These are phyloP conservation scores for Neckera pumila DNA, from an alignment of 225 moss, liverwort and hornwort species.

Conservation along the genomic window DNA sequence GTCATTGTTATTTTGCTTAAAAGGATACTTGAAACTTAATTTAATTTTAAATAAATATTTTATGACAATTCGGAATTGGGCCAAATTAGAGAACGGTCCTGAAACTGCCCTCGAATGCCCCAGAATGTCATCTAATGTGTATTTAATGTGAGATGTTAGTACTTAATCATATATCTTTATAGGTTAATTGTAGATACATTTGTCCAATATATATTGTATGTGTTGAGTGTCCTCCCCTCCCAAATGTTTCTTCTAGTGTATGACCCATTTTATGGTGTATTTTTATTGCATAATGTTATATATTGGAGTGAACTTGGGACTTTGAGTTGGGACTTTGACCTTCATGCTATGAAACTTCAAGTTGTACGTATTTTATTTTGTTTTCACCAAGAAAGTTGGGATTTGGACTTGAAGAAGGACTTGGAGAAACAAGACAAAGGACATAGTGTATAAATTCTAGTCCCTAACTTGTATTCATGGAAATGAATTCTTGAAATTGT, in stretches of 20 bases:
- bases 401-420: not conserved
- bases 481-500: not conserved
- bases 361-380: not conserved
- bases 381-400: not conserved
- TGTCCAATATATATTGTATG: not conserved
- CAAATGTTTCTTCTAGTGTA: not conserved
- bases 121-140: too few relatives aligned
- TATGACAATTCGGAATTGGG: too few relatives aligned
- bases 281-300: not conserved
- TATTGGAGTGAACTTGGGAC: not conserved
- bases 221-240: accelerated
- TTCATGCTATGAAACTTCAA: not conserved
- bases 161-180: not conserved
- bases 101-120: too few relatives aligned
- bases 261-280: too few relatives aligned
- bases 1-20: too few relatives aligned
- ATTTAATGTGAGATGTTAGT: too few relatives aligned
- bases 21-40: too few relatives aligned
- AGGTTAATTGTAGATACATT: not conserved
- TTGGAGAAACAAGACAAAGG: not conserved
- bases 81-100: too few relatives aligned
- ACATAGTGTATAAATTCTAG: not conserved
- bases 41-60: too few relatives aligned
- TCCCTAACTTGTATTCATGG: not conserved
- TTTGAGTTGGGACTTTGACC: not conserved